Conservation (phyloP, 495 filamentous ascomycete genomes). For the Antarctomyces pellizariae region DNA sequence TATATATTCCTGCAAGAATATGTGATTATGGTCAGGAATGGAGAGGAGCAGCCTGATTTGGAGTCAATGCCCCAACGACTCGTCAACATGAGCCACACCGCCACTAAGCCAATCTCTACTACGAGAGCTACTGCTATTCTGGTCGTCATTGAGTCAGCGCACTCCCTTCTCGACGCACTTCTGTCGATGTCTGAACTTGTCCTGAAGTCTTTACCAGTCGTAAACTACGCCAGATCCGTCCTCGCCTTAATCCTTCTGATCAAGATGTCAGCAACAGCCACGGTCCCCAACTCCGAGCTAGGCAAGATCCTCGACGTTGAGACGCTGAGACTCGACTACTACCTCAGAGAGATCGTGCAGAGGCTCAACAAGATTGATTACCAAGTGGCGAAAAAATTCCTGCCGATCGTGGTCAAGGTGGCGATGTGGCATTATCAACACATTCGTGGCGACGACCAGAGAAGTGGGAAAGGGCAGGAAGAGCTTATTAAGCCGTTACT, state of each 20-base stretch:
- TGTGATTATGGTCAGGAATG: too few species aligned
- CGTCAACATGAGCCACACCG: slow-evolving; percentile 11
- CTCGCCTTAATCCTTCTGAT: slow-evolving; percentile 23
- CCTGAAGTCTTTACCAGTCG: slow-evolving; percentile 22
- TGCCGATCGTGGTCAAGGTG: too few species aligned
- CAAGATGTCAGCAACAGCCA: slow-evolving; percentile 25
- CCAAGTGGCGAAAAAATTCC: too few species aligned
- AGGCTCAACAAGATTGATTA: too few species aligned
- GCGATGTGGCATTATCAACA: too few species aligned
- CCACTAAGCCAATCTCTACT: slow-evolving; percentile 9
- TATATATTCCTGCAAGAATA: slow-evolving; percentile 26
- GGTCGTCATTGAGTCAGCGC: slow-evolving; percentile 24
- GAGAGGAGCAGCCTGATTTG: slow-evolving; percentile 27
- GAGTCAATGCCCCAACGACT: slow-evolving; percentile 16
- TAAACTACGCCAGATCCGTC: slow-evolving; percentile 21
- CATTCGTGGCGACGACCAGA: too few species aligned
- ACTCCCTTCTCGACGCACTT: slow-evolving; percentile 23
- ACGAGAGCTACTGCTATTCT: slow-evolving; percentile 22
- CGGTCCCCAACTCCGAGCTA: slow-evolving; percentile 15
- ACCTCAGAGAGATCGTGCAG: slow-evolving; percentile 19
- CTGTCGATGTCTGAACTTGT: slow-evolving; percentile 17
- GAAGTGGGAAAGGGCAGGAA: too few species aligned
- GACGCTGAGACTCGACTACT: slow-evolving; percentile 21
- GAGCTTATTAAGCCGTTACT: too few species aligned
- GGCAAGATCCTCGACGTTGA: slow-evolving; percentile 20